These are phyloP conservation scores for Blastobotrys persicus DNA, from an alignment of 1,139 yeast species.

Conservation along the genomic window DNA sequence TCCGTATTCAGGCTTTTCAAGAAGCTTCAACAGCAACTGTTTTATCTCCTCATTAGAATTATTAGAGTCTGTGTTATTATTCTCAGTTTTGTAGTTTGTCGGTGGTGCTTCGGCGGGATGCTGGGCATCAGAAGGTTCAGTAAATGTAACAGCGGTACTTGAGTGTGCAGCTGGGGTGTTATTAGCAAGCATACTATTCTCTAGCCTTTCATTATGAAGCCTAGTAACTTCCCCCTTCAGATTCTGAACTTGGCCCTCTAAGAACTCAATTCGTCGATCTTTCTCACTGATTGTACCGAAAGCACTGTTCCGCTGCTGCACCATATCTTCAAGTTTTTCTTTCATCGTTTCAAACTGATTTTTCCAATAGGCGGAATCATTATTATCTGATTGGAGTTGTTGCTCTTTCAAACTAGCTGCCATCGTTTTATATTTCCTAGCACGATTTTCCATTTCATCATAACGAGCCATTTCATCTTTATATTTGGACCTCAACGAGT, in stretches of 20 bases:
- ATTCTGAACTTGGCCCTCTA: slow-evolving; percentile 7
- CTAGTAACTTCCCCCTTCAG: slow-evolving; percentile 3
- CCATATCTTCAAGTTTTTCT: slow-evolving; percentile 8
- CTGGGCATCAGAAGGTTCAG: background rate
- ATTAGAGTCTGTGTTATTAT: background rate
- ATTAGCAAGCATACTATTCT: background rate
- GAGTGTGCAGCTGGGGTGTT: background rate
- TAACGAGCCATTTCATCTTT: slow-evolving; percentile 16
- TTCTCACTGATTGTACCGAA: slow-evolving; percentile 15
- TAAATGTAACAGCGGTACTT: background rate
- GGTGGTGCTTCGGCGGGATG: background rate
- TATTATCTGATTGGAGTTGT: slow-evolving; percentile 13
- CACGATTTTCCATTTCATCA: slow-evolving; percentile 22
- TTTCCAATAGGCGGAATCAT: slow-evolving; percentile 10
- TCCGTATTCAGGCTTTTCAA: background rate
- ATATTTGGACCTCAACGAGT: slow-evolving; percentile 15
- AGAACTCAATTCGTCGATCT: slow-evolving; percentile 13
- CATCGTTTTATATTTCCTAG: slow-evolving; percentile 24
- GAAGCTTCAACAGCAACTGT: background rate
- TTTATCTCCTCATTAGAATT: slow-evolving; percentile 3
- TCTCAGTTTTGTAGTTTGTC: background rate
- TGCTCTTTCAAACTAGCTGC: slow-evolving; percentile 22
- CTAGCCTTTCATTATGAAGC: slow-evolving; percentile 5
- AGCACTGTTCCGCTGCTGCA: slow-evolving; percentile 15
- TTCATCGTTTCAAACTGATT: slow-evolving; percentile 11